Conservation (phyloP, 495 filamentous ascomycete species). For the Trichocladium antarcticum region DNA sequence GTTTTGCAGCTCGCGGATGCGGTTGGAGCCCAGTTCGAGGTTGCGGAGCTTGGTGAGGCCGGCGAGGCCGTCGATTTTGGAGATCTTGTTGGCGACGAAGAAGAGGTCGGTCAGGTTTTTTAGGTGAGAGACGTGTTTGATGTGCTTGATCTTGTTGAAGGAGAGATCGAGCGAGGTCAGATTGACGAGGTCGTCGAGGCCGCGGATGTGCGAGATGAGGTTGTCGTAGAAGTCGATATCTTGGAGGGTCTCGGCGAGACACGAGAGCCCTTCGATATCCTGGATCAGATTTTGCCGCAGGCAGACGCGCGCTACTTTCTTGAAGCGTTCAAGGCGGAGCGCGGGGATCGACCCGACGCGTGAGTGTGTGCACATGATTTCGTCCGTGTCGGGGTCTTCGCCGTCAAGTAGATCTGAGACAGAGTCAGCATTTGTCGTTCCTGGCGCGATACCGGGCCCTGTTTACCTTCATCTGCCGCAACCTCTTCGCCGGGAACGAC, state of each 20-base stretch:
- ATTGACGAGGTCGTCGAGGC: conserved; percentile 63
- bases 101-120: conserved; percentile 72
- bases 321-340: conserved; percentile 72
- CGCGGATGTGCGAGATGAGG: conserved; percentile 76
- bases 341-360: conserved; percentile 70
- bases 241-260: conserved; percentile 50
- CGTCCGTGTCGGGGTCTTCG: conserved; percentile 46
- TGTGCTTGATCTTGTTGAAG: conserved; percentile 99
- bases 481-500: conserved; percentile 66
- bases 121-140: conserved; percentile 78
- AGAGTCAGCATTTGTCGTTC: neutral
- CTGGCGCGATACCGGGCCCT: neutral
- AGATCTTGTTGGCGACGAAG: conserved; percentile 92
- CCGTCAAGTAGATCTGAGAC: conserved; percentile 44
- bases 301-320: conserved; percentile 66
- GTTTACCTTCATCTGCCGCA: conserved; percentile 67
- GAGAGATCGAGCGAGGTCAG: conserved; percentile 78
- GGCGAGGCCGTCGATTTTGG: conserved; percentile 72
- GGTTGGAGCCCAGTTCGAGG: conserved; percentile 83
- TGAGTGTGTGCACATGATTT: conserved; percentile 83
- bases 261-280: conserved; percentile 58
- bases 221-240: conserved; percentile 98
- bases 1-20: conserved; percentile 82
- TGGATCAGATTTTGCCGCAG: conserved; percentile 88
- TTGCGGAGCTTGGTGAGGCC: conserved; percentile 62